Evolutionary conservation across 1,284 basidiomycete species (phyloP).

Genomic region (Microbotryum violaceum): DNA sequence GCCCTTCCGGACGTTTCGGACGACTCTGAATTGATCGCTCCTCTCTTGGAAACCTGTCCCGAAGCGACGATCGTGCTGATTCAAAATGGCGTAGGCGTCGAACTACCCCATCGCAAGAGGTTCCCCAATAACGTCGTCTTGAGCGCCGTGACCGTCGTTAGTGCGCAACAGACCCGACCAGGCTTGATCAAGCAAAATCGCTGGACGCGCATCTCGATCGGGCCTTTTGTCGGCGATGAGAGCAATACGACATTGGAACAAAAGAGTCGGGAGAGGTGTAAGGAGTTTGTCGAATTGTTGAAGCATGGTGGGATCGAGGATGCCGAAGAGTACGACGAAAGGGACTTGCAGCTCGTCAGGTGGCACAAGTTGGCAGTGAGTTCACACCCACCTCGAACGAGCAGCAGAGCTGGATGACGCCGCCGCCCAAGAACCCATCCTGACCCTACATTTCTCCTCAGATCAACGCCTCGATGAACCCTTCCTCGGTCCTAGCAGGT

Average conservation of each 20-base stretch:
- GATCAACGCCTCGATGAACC: slow-evolving; percentile 46
- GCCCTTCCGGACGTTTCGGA: slow-evolving; percentile 43
- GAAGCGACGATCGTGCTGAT: slow-evolving; percentile 40
- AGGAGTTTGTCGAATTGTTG: slow-evolving; percentile 37
- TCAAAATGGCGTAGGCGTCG: slow-evolving; percentile 47
- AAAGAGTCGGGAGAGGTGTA: slow-evolving; percentile 9
- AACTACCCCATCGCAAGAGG: slow-evolving; percentile 40
- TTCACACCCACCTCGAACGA: background rate
- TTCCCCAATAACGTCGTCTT: slow-evolving; percentile 41
- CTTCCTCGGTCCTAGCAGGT: slow-evolving; percentile 43
- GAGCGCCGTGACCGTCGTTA: slow-evolving; percentile 44
- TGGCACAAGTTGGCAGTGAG: slow-evolving; percentile 44
- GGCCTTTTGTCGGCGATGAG: slow-evolving; percentile 38
- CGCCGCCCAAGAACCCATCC: background rate
- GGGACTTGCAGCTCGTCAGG: slow-evolving; percentile 43
- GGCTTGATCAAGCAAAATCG: slow-evolving; percentile 44
- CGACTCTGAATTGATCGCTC: slow-evolving; percentile 40
- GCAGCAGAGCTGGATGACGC: too few relatives aligned
- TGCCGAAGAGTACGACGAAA: slow-evolving; percentile 41
- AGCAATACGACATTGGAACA: slow-evolving; percentile 12
- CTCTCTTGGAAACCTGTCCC: slow-evolving; percentile 32
- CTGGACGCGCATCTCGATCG: slow-evolving; percentile 46
- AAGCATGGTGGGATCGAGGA: slow-evolving; percentile 42
- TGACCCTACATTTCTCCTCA: background rate
- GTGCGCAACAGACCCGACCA: slow-evolving; percentile 41